Base-by-base conservation (phyloP, 2,329 filamentous ascomycete species). In the Fusarium sarcochroum region DNA sequence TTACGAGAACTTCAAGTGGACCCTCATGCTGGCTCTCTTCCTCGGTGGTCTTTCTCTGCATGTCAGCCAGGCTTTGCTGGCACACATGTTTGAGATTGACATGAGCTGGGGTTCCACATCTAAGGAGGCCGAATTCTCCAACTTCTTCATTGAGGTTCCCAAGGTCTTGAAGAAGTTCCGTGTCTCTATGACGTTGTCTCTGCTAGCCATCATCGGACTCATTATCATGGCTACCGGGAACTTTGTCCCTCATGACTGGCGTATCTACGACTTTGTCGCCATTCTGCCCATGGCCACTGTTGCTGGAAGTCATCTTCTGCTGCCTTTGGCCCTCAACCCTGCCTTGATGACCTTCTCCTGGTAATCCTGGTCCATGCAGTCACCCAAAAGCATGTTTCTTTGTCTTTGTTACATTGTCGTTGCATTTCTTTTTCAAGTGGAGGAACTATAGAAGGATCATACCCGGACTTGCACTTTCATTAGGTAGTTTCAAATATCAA, bases 61-160 rank as follows among this genome's bases (percentile, higher is more conserved):
- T 80, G 87, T 97, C 48, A 92, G 89, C 30, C 91, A 94, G 77
- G 93, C 93, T 2, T 83, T 97, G 34, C 80, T 96, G 45, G 86
- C 89, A 6, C 93, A 97, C 82, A 93, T 96, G 87, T 92, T 96
- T 77, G 89, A 92, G 80, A 89, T 95, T 76, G 87, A 96, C 80
- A 95, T 96, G 90, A 88, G 87, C 5, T 96, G 93, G 93, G 93
- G 93, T 50, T 89, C 93, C 2, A 97, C 93, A 1, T 87, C 90
- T 40, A 97, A 97, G 81, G 93, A 97, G 81, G 88, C 88, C 49
- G 91, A 93, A 73, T 90, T 91, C 75, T 90, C 91, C 25, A 92
- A 93, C 79, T 97, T 97, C 80, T 95, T 94, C 80, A 91, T 93
- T 63, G 93, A 96, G 76, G 87, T 94, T 18, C 91, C 91, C 34